Base-by-base conservation (phyloP, 2,329 filamentous ascomycete species). In the Graphiopsis chlorocephala region DNA sequence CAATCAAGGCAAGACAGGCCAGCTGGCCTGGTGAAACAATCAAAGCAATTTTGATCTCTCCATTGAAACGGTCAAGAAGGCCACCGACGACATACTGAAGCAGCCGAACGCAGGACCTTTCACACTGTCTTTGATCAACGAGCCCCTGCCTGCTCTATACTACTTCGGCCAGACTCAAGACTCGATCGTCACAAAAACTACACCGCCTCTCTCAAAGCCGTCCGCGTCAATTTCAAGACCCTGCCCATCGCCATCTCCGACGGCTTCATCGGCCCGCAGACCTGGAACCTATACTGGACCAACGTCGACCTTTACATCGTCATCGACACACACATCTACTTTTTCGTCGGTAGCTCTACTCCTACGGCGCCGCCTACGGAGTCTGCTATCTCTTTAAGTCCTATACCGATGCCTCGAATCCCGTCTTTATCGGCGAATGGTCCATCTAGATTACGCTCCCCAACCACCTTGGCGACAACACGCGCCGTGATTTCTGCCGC, bases 1-100 rank as follows among this genome's bases (percentile, higher is more conserved):
- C 31, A 68, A 67, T 35, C 62, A 62, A 33, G 67, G 65, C 59
- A 63, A 63, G 33, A 58, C 64, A 12, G 72, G 72, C 11, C 71
- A 73, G 53, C 65, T 66, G 56, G 68, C 59, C 28, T 78, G 75
- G 75, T 77, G 76, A 68, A 64, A 73, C 61, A 78, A 73, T 65
- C 57, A 65, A 15, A 76, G 70, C 3, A 71, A 70, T 20, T 64
- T 77, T 17, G 69, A 73, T n/a, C 73, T 71, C 38, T 66, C 66
- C 14, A 42, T 64, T 29, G 38, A 45, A 17, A 45, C n/a, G 38
- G 38, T 45, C 38, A 45, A 45, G 15, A 45, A 45, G 20, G 56
- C 56, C 2, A 64, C 64, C 52, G 42, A 64, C 35, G 64, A 67
- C n/a, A 50, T 66, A 61, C 57, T 67, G 38, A 52, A 60, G 55